Evolutionary conservation across 2,329 filamentous ascomycete species (phyloP).

Genomic region (Arthrobotrys conoides): DNA sequence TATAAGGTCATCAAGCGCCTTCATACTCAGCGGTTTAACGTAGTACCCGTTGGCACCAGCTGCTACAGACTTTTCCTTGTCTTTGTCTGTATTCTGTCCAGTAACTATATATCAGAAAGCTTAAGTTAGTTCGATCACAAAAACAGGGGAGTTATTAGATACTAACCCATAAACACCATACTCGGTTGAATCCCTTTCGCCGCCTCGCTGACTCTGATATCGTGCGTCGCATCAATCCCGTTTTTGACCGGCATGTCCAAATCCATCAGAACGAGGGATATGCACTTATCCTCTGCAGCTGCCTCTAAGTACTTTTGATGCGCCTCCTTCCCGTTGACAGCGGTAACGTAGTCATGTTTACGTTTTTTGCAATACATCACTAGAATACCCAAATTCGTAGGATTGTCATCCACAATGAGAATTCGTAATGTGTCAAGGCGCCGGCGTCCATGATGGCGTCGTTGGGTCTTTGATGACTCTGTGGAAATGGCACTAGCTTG

Average conservation of each 20-base stretch:
- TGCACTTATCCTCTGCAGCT: slow-evolving; percentile 64
- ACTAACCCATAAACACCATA: slow-evolving; percentile 57
- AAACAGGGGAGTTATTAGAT: not conserved
- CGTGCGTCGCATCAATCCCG: slow-evolving; percentile 67
- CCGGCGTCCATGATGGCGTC: slow-evolving; percentile 8
- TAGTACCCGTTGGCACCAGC: slow-evolving; percentile 58
- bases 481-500: slow-evolving; percentile 2
- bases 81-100: slow-evolving; percentile 52
- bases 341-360: slow-evolving; percentile 68
- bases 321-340: slow-evolving; percentile 69
- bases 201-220: slow-evolving; percentile 67
- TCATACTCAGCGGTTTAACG: slow-evolving; percentile 59
- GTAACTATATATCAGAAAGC: slow-evolving; percentile 32
- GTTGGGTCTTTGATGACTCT: slow-evolving; percentile 18
- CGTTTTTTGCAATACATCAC: slow-evolving; percentile 70
- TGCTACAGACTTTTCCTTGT: slow-evolving; percentile 44
- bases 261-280: slow-evolving; percentile 68
- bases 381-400: slow-evolving; percentile 70
- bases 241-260: slow-evolving; percentile 69
- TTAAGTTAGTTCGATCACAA: not conserved
- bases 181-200: slow-evolving; percentile 60
- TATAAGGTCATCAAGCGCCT: slow-evolving; percentile 53
- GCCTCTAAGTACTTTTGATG: slow-evolving; percentile 66
- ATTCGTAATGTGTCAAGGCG: slow-evolving; percentile 28
- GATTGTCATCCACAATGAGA: slow-evolving; percentile 70